Base-by-base conservation (phyloP, 2,329 filamentous ascomycete species). In the Knufia fluminis region DNA sequence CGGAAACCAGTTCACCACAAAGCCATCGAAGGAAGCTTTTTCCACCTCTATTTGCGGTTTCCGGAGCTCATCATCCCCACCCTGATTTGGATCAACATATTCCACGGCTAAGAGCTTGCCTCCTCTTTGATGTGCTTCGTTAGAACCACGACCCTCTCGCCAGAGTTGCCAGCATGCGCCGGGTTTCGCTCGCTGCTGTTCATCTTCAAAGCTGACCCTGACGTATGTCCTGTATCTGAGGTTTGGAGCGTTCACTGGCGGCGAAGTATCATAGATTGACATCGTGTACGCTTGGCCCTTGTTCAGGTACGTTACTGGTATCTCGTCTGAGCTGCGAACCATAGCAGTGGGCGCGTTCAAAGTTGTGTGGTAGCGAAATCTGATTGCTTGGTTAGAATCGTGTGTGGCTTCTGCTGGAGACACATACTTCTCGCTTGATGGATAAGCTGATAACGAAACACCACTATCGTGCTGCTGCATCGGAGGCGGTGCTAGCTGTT, bases 221-320 rank as follows among this genome's bases (percentile, higher is more conserved):
- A 98, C 79, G 63, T 85, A 95, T 0, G 91, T 97, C 48, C 92
- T 80, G 64, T 96, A 96, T 57, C 78, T 84, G 12, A 83, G 73
- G 3, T 76, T 76, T 0, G 71, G 65, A 28, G 77, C 70, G 2
- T 79, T 75, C 3, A 82, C 68, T 1, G 76, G 72, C 1, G 84
- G 78, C 4, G 75, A 73, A 0, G 85, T 92, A 62, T 98, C 92
- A 41, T 85, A 73, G 23, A 98, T 78, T 2, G 86, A 85, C 16
- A 98, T 73, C 0, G 86, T 86, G 65, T 98, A 98, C 14, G 89
- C 87, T 64, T 97, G 91, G 20, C 91, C 90, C 68, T 97, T 97
- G 71, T 98, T 98, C 16, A 98, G 77, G 64, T 98, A 98, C 0
- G 91, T 96, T n/a, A 97, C 80, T 0, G 92, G 92, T 20, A 97